These are phyloP conservation scores for Lodderomyces pseudojiufengensis DNA, from an alignment of 1,139 yeast genomes.

Conservation along the genomic window DNA sequence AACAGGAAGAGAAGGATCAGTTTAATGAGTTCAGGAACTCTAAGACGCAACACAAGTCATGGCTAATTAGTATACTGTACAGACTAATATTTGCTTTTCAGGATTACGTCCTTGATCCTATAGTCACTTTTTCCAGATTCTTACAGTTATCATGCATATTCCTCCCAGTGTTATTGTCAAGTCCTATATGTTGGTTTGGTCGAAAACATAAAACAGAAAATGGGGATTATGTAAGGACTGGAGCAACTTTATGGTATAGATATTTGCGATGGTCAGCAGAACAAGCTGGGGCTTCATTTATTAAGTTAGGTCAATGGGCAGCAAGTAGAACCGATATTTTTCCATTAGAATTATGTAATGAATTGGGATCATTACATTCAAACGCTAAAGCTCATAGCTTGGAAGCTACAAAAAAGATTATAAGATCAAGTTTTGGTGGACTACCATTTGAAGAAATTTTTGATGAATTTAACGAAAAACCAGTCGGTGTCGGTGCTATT, in stretches of 20 bases:
- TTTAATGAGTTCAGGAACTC: conserved; percentile 21
- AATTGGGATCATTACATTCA: conserved; percentile 75
- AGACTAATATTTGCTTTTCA: conserved; percentile 38
- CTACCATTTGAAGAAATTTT: conserved; percentile 72
- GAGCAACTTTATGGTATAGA: conserved; percentile 70
- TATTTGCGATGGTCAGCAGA: conserved; percentile 70
- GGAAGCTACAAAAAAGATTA: conserved; percentile 52
- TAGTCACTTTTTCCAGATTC: conserved; percentile 64
- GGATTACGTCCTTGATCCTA: conserved; percentile 64
- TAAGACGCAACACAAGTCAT: conserved; percentile 23
- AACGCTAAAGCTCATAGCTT: conserved; percentile 75
- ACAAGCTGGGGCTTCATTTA: conserved; percentile 89
- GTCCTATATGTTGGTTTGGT: conserved; percentile 69
- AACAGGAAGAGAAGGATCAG: conserved; percentile 41
- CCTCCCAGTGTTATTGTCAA: conserved; percentile 60
- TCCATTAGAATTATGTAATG: conserved; percentile 73
- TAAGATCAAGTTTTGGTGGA: conserved; percentile 58
- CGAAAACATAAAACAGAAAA: conserved; percentile 30
- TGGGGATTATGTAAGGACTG: conserved; percentile 42
- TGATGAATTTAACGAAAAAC: conserved; percentile 69
- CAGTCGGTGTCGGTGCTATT: conserved; percentile 95
- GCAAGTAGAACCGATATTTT: conserved; percentile 97
- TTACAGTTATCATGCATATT: conserved; percentile 64
- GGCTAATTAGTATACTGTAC: conserved; percentile 28
- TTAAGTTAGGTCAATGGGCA: conserved; percentile 98